Evolutionary conservation across 2,329 filamentous ascomycete genomes (phyloP), one percentile per base, ranked within the genome.

Genomic region (Colletotrichum echinochloae): DNA sequence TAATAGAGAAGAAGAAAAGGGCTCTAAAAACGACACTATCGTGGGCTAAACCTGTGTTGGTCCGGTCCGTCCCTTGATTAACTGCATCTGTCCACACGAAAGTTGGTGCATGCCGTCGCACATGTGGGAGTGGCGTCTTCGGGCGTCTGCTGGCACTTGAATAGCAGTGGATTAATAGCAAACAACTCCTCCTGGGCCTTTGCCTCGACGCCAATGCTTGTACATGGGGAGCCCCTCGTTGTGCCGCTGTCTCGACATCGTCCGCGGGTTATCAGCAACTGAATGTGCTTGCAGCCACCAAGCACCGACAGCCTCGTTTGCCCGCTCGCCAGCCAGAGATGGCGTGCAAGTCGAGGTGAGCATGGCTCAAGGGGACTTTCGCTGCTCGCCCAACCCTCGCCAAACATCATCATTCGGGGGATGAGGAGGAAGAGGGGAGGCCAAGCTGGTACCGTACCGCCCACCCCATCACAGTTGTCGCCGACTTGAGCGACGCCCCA

Each of bases 401-500:
- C 63, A 64, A 66, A 37, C 60, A 59, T 49, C 20, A 44, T 30
- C 37, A 44, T 39, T 55, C 51, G 55, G 57, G 60, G n/a, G n/a
- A n/a, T 51, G 51, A 14, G 23, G 23, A 23, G 51, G 35, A 14
- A 18, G 11, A 23, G 9, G 33, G 11, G 16, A 5, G 33, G n/a
- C 59, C 66, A 60, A 51, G 30, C 37, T 69, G 51, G 54, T 23
- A 18, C 39, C 46, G 63, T 65, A 28, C 28, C 26, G 57, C 67
- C 44, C 54, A 48, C 28, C 23, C 41, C 37, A 69, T 63, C 59
- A 55, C 69, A 62, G 60, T 55, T 11, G 60, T 69, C 56, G 60
- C 41, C 60, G 39, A 52, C 60, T 57, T 48, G 63, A 55, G 56
- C 35, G 23, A 72, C 65, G 33, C 52, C 20, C 23, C 61, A 20